These are phyloP conservation scores for Geotrichum carabidarum DNA, from an alignment of 1,139 yeast genomes.

Conservation along the genomic window DNA sequence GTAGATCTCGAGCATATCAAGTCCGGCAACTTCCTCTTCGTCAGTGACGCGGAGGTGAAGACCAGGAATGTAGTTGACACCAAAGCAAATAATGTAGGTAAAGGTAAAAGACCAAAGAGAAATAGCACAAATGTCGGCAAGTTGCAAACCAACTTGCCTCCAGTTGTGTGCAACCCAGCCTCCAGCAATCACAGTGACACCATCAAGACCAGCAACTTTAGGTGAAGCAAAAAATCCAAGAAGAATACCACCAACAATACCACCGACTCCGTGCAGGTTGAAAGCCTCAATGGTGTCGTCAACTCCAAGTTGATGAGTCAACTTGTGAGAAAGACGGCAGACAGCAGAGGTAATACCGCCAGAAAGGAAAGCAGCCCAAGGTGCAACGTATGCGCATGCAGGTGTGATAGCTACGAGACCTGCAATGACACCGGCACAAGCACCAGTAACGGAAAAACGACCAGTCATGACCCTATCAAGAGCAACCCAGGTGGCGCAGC, in stretches of 20 bases:
- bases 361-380: constrained; percentile 84
- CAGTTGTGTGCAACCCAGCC: constrained; percentile 92
- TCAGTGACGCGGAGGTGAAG: constrained; percentile 73
- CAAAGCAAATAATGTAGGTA: constrained; percentile 70
- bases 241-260: constrained; percentile 78
- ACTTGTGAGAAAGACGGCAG: constrained; percentile 84
- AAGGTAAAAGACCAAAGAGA: constrained; percentile 69
- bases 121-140: constrained; percentile 74
- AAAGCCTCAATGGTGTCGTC: constrained; percentile 93
- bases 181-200: constrained; percentile 69
- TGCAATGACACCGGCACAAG: constrained; percentile 91
- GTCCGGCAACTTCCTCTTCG: constrained; percentile 80
- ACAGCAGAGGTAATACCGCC: constrained; percentile 76
- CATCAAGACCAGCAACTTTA: constrained; percentile 83
- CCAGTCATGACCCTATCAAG: constrained; percentile 81
- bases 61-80: constrained; percentile 75
- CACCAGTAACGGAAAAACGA: constrained; percentile 91
- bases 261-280: constrained; percentile 98
- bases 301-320: constrained; percentile 72
- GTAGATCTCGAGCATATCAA: constrained; percentile 49
- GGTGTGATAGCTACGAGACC: constrained; percentile 98
- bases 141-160: constrained; percentile 83
- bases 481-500: constrained; percentile 87
- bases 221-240: constrained; percentile 84
- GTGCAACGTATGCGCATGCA: constrained; percentile 83